Evolutionary conservation across 495 filamentous ascomycete genomes (phyloP).

Genomic region (Neurospora intermedia): DNA sequence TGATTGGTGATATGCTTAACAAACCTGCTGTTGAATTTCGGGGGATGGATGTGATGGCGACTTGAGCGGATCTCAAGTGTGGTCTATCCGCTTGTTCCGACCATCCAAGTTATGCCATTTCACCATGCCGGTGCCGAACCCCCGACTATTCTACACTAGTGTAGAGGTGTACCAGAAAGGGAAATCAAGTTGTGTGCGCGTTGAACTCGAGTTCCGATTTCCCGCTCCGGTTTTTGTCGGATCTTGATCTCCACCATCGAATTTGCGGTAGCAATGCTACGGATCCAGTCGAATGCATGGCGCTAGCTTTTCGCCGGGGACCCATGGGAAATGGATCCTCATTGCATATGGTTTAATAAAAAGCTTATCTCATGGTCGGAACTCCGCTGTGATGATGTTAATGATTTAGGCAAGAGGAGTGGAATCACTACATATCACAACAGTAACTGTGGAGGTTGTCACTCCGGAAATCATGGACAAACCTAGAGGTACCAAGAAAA

Average conservation of each 20-base stretch:
- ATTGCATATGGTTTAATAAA: neutral
- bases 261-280: neutral
- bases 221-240: neutral
- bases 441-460: neutral
- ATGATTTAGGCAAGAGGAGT: neutral
- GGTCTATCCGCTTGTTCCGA: neutral
- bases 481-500: neutral
- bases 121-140: neutral
- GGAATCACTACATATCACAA: neutral
- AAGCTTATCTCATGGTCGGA: neutral
- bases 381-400: neutral
- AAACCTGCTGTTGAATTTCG: neutral
- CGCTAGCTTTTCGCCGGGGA: neutral
- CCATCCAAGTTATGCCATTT: neutral
- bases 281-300: neutral
- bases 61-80: neutral
- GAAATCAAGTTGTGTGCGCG: neutral
- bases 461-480: neutral
- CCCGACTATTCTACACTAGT: neutral
- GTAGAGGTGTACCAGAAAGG: neutral
- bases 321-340: neutral
- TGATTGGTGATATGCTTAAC: neutral
- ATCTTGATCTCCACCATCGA: neutral
- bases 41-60: neutral
- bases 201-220: neutral